Conservation (phyloP, 768 basidiomycete genomes). For the Coprinopsis marcescibilis region DNA sequence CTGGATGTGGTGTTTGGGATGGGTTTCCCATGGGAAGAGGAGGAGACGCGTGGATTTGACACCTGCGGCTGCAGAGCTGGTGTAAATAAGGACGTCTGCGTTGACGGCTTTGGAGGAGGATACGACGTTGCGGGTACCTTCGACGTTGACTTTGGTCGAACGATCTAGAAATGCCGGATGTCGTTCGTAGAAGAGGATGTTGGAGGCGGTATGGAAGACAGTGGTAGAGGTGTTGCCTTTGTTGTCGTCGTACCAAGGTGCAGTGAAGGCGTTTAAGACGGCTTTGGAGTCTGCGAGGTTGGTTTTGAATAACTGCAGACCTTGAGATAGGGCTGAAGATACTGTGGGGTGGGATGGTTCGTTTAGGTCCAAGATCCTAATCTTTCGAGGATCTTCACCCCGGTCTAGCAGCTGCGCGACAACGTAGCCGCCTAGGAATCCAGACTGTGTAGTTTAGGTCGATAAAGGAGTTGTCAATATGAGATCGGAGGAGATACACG, state of each 20-base stretch:
- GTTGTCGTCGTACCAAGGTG: conserved; percentile 48
- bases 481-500: not conserved
- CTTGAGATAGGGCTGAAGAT: conserved; percentile 43
- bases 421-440: conserved; percentile 77
- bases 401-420: conserved; percentile 60
- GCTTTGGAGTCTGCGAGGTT: conserved; percentile 54
- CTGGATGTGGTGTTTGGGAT: conserved; percentile 54
- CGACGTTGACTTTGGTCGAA: conserved; percentile 60
- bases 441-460: conserved; percentile 41
- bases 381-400: conserved; percentile 61
- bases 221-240: conserved; percentile 31
- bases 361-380: conserved; percentile 65
- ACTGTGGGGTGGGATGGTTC: conserved; percentile 37
- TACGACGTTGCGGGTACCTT: conserved; percentile 63
- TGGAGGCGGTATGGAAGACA: conserved; percentile 73
- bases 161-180: conserved; percentile 40
- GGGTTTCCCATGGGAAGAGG: conserved; percentile 71
- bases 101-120: conserved; percentile 50
- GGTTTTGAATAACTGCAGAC: conserved; percentile 52
- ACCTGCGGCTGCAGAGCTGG: conserved; percentile 65
- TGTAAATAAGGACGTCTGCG: conserved; percentile 57
- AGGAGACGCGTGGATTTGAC: conserved; percentile 54
- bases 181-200: conserved; percentile 74
- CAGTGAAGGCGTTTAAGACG: conserved; percentile 54
- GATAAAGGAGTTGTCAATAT: not conserved